Conservation (phyloP, 495 filamentous ascomycete genomes). For the Penicillium canariense region DNA sequence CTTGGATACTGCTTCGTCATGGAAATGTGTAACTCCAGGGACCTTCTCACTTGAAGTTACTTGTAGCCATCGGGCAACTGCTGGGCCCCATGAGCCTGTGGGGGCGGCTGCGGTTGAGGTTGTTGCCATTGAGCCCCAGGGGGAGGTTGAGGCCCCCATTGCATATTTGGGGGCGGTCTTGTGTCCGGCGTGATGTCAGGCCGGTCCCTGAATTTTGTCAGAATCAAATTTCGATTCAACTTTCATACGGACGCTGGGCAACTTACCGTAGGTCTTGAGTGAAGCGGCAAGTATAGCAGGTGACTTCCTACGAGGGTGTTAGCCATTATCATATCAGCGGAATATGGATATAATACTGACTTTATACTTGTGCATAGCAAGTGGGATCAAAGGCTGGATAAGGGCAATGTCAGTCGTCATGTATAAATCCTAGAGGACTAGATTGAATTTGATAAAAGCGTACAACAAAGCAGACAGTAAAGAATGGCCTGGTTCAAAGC, state of each 20-base stretch:
- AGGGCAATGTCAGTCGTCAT: slow-evolving; percentile 10
- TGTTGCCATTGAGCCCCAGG: slow-evolving; percentile 26
- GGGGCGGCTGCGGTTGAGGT: slow-evolving; percentile 19
- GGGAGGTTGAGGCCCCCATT: slow-evolving; percentile 31
- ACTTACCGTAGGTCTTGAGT: slow-evolving; percentile 51
- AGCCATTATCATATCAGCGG: slow-evolving; percentile 3
- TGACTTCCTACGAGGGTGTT: slow-evolving; percentile 43
- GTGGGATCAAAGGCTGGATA: slow-evolving; percentile 47
- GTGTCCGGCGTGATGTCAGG: slow-evolving; percentile 48
- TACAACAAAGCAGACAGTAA: slow-evolving; percentile 57
- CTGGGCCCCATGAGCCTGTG: slow-evolving; percentile 23
- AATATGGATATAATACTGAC: slow-evolving; percentile 17
- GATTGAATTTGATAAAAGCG: slow-evolving; percentile 10
- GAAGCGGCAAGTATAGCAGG: slow-evolving; percentile 52
- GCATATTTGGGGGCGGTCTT: slow-evolving; percentile 31
- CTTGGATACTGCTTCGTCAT: background rate
- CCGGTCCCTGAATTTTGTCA: slow-evolving; percentile 32
- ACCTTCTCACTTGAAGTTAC: background rate
- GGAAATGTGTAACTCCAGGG: background rate
- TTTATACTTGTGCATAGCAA: slow-evolving; percentile 51
- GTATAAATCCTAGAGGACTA: background rate
- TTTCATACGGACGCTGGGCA: background rate
- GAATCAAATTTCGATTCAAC: slow-evolving; percentile 1
- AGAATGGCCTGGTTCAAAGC: slow-evolving; percentile 43
- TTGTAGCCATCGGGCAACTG: slow-evolving; percentile 11